Evolutionary conservation across 352 stramenopile genomes (phyloP).

Genomic region (Phytophthora sansomeana): DNA sequence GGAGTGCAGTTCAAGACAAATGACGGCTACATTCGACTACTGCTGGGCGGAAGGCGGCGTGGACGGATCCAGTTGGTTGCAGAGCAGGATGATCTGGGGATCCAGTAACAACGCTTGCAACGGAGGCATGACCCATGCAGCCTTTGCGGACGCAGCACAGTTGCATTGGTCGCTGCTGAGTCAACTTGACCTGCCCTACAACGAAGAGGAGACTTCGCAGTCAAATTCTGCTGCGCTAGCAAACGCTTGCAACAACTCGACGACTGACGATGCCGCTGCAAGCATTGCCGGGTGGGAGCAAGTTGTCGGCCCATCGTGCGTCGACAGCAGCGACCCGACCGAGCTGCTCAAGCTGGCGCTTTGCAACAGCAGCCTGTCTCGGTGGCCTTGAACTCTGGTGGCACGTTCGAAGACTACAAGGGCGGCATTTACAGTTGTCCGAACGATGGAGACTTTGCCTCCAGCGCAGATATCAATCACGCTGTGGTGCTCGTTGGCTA

Average conservation of each 20-base stretch:
- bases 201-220: slow-evolving; percentile 53
- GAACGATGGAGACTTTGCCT: slow-evolving; percentile 73
- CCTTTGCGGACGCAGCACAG: slow-evolving; percentile 67
- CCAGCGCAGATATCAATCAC: slow-evolving; percentile 73
- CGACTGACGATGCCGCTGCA: slow-evolving; percentile 50
- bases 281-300: slow-evolving; percentile 78
- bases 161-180: slow-evolving; percentile 63
- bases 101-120: slow-evolving; percentile 77
- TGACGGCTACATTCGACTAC: slow-evolving; percentile 80
- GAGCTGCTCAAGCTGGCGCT: slow-evolving; percentile 70
- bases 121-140: slow-evolving; percentile 79
- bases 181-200: slow-evolving; percentile 73
- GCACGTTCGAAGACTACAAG: slow-evolving; percentile 84
- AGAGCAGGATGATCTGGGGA: slow-evolving; percentile 74
- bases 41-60: slow-evolving; percentile 71
- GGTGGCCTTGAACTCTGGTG: slow-evolving; percentile 81
- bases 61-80: slow-evolving; percentile 60
- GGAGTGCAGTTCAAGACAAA: slow-evolving; percentile 73
- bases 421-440: slow-evolving; percentile 75
- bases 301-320: slow-evolving; percentile 66
- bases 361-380: slow-evolving; percentile 81
- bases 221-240: slow-evolving; percentile 29
- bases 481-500: slow-evolving; percentile 82
- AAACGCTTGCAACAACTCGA: slow-evolving; percentile 52
- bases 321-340: slow-evolving; percentile 55